A percentile compares a stretch with the other conserved stretches of the same genome.
These are phyloP conservation scores for Tulasnella sp. DNA, from an alignment of 768 basidiomycete genomes.

Conservation along the genomic window DNA sequence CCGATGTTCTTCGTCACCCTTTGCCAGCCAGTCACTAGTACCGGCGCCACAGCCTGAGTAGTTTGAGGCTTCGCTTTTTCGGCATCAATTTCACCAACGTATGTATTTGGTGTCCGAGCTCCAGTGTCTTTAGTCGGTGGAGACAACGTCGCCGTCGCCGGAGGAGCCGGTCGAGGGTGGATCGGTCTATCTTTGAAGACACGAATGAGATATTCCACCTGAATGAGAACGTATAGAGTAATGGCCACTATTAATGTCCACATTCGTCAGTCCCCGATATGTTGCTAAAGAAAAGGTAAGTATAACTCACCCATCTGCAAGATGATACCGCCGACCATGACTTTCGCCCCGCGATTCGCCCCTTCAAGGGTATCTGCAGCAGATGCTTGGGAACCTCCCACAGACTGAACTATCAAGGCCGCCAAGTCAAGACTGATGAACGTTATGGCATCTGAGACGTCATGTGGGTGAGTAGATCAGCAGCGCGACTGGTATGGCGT, in stretches of 20 bases:
- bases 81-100: neutral
- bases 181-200: conserved; percentile 20
- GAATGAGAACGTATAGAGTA: conserved; percentile 23
- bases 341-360: conserved; percentile 12
- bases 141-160: neutral
- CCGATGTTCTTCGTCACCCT: conserved; percentile 27
- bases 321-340: conserved; percentile 28
- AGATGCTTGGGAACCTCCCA: conserved; percentile 25
- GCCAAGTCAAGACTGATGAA: conserved; percentile 16
- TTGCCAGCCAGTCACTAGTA: neutral
- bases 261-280: neutral
- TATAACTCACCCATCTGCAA: conserved; percentile 28
- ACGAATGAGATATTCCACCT: conserved; percentile 23
- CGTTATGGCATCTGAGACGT: conserved; percentile 10
- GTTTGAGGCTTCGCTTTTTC: neutral
- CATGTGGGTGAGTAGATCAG: neutral
- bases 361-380: conserved; percentile 12
- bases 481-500: too few relatives aligned
- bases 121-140: neutral
- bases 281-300: neutral
- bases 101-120: neutral
- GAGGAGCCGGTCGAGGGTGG: neutral
- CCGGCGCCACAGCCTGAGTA: neutral
- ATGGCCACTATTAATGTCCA: conserved; percentile 16
- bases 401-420: conserved; percentile 20